A percentile compares a stretch with the other conserved stretches of the same genome.
Evolutionary conservation across 441 rosid genomes (phyloP).

Genomic region (Flueggea neowawraea): DNA sequence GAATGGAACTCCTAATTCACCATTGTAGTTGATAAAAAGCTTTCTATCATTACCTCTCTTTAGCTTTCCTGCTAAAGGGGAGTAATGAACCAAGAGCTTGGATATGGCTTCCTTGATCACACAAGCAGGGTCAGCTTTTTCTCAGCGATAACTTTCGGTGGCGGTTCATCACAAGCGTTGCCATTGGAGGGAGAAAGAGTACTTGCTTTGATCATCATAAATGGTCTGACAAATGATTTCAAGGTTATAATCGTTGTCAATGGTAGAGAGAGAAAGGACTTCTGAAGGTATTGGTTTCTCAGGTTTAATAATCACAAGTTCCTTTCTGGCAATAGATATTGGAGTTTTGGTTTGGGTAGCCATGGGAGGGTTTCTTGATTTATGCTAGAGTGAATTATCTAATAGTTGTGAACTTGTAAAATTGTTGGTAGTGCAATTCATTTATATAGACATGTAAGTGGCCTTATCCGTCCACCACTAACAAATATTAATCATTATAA

Average conservation of each 20-base stretch:
- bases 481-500: too few relatives aligned
- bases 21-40: constrained; percentile 27
- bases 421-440: too few relatives aligned
- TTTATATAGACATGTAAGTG: too few relatives aligned
- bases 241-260: constrained; percentile 47
- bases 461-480: too few relatives aligned
- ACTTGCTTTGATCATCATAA: constrained; percentile 31
- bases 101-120: constrained; percentile 36
- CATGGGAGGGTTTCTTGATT: constrained; percentile 1
- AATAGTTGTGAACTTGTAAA: too few relatives aligned
- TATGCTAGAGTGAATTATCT: not conserved
- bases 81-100: constrained; percentile 27
- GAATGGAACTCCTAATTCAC: constrained; percentile 35
- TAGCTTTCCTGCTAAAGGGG: constrained; percentile 42
- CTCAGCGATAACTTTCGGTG: not conserved
- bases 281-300: constrained; percentile 40
- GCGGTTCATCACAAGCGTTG: too few relatives aligned
- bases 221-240: constrained; percentile 45
- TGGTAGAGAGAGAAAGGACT: constrained; percentile 45
- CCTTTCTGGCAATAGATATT: constrained; percentile 34
- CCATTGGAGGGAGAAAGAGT: not conserved
- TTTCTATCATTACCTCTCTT: constrained; percentile 29
- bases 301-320: constrained; percentile 34
- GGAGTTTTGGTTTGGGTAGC: constrained; percentile 4
- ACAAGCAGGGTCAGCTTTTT: constrained; percentile 17